A percentile compares a stretch with the other conserved stretches of the same genome.
Conservation (phyloP, 805 yeast genomes). For the Ogataea nakhonphanomensis region DNA sequence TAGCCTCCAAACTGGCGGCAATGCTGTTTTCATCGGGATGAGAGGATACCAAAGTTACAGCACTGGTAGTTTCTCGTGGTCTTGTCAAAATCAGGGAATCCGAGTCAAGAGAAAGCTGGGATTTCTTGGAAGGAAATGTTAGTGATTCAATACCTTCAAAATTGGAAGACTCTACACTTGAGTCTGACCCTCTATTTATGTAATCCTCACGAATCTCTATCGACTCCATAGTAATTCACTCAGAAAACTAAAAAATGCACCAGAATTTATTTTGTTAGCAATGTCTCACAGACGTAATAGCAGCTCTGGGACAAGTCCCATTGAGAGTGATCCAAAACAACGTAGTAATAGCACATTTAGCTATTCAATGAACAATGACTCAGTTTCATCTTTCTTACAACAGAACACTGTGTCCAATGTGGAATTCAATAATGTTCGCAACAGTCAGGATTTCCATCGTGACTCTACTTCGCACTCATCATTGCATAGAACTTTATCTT, state of each 20-base stretch:
- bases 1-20: conserved; percentile 13
- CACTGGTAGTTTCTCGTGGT: conserved; percentile 34
- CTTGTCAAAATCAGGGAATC: conserved; percentile 19
- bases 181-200: conserved; percentile 12
- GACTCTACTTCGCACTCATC: conserved; percentile 6
- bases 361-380: conserved; percentile 15
- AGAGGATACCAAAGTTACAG: conserved; percentile 22
- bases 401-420: conserved; percentile 29
- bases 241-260: conserved; percentile 2
- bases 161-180: conserved; percentile 5
- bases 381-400: conserved; percentile 18
- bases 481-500: conserved; percentile 20
- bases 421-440: conserved; percentile 33
- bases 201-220: conserved; percentile 26
- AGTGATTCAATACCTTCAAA: conserved; percentile 1
- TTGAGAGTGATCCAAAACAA: conserved; percentile 7
- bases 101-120: conserved; percentile 21
- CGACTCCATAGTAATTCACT: conserved; percentile 14
- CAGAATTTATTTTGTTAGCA: not conserved
- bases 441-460: conserved; percentile 13
- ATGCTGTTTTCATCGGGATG: conserved; percentile 11
- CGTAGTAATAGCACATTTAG: conserved; percentile 12
- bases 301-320: conserved; percentile 3
- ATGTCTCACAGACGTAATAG: conserved; percentile 6
- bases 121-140: conserved; percentile 14